Evolutionary conservation across 306 rosid genomes (phyloP), one percentile per base, ranked within the genome.

Genomic region (Prunus campanulata): DNA sequence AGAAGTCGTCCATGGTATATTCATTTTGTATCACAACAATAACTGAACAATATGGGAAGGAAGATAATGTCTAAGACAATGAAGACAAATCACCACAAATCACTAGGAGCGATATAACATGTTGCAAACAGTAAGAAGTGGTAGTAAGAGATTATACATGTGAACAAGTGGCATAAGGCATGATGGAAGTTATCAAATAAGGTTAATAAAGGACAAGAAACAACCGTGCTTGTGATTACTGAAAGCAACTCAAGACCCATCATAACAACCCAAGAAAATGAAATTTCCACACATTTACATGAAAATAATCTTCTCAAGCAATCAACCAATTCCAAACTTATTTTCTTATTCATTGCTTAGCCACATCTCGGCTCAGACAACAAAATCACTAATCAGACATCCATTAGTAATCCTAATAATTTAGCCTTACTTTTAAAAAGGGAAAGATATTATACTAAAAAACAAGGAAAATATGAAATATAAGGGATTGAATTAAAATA

Each of bases 31-130:
- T 68, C 30, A 66, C 32, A 6, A 42, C 18, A 46, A 52, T 61
- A 32, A 74, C 50, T 69, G 57, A 82, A 62, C 74, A 68, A 61
- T 39, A 50, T 70, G 67, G 76, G 10, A 77, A 27, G 51, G 39
- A 25, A 20, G 16, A 48, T 47, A 76, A 19, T 60, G 20, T 20
- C 57, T 68, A 67, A 22, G 55, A 57, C 50, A 57, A 10, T 25
- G 42, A 55, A 56, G 25, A 54, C 18, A 79, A 15, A 25, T 19
- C 12, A 44, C 24, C 44, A 30, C 8, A 69, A 30, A 66, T 4
- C 22, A 11, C 22, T 66, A 20, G 63, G 63, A 20, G 8, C 10
- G 7, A 57, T 29, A 39, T 29, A 61, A 48, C 61, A 29, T 35
- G 46, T 5, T 22, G 70, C 70, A 73, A 74, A 25, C 62, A 51